Evolutionary conservation across 768 basidiomycete genomes (phyloP).

Genomic region (Pisolithus sp.): DNA sequence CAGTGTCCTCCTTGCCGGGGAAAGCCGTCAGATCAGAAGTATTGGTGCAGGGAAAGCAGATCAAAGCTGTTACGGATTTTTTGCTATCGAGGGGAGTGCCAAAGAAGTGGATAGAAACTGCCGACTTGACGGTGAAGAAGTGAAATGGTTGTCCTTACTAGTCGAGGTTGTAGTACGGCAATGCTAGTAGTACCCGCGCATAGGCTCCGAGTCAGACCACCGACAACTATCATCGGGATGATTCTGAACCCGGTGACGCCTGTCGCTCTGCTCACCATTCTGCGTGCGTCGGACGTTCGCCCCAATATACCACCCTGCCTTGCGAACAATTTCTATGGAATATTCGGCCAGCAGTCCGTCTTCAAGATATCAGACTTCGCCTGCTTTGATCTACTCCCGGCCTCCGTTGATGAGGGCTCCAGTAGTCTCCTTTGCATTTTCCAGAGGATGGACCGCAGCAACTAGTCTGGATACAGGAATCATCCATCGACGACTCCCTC

Average conservation of each 20-base stretch:
- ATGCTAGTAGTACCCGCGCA: no score
- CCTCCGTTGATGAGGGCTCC: background rate
- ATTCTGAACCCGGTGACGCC: background rate
- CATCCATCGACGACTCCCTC: conserved; percentile 43
- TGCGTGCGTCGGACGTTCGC: conserved; percentile 13
- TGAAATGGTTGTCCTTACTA: conserved; percentile 6
- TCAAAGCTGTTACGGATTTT: conserved; percentile 57
- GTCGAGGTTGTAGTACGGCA: no score
- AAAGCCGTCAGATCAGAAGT: conserved; percentile 61
- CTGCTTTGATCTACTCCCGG: conserved; percentile 34
- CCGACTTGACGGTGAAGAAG: conserved; percentile 44
- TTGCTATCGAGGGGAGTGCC: conserved; percentile 68
- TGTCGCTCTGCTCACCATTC: conserved; percentile 14
- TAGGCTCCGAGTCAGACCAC: no score
- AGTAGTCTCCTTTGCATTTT: conserved; percentile 19
- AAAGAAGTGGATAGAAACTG: conserved; percentile 69
- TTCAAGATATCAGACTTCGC: conserved; percentile 34
- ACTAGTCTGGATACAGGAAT: conserved; percentile 58
- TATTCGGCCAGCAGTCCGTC: conserved; percentile 46
- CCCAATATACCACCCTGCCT: conserved; percentile 36
- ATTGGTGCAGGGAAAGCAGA: conserved; percentile 81
- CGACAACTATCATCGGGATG: conserved; percentile 3
- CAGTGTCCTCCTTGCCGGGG: conserved; percentile 60
- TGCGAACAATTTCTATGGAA: conserved; percentile 47
- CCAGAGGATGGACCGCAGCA: conserved; percentile 27